phyloP scores from a whole-genome alignment of 305 asterid genomes.

The Fraxinus sp. region DNA sequence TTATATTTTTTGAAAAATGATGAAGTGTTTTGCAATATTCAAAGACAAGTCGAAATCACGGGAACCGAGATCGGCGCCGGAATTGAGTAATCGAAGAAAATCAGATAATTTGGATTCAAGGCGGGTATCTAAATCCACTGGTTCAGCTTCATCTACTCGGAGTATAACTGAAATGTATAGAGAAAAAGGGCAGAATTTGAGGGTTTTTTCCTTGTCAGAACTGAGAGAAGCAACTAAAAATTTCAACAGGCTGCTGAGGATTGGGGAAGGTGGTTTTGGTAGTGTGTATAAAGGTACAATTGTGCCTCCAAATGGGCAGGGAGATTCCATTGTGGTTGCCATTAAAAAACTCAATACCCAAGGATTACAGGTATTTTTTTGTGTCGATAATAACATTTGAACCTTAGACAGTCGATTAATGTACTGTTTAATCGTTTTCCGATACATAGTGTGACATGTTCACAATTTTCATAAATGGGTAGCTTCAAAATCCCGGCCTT shows the following conservation, averaged over 20 bases:
- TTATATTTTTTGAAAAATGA: conserved; percentile 23
- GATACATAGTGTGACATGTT: too few relatives aligned
- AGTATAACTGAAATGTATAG: conserved; percentile 65
- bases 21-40: conserved; percentile 55
- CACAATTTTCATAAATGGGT: too few relatives aligned
- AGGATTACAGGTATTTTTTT: conserved; percentile 69
- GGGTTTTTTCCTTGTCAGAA: conserved; percentile 59
- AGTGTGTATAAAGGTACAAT: conserved; percentile 73
- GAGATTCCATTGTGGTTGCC: conserved; percentile 57
- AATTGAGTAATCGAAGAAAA: conserved; percentile 28
- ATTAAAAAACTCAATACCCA: conserved; percentile 67
- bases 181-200: conserved; percentile 50
- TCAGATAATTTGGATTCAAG: conserved; percentile 18
- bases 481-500: neutral
- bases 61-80: conserved; percentile 53
- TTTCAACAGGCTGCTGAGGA: conserved; percentile 59
- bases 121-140: conserved; percentile 52
- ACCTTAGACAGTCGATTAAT: too few relatives aligned
- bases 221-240: conserved; percentile 65
- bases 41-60: conserved; percentile 35
- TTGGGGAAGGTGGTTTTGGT: conserved; percentile 94
- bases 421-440: neutral
- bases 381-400: neutral
- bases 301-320: conserved; percentile 34
- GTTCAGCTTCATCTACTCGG: conserved; percentile 48